Percentiles rank a stretch among this genome's conserved stretches.
Evolutionary conservation across 1,284 basidiomycete species (phyloP).

Genomic region (Phellopilus nigrolimitatus): DNA sequence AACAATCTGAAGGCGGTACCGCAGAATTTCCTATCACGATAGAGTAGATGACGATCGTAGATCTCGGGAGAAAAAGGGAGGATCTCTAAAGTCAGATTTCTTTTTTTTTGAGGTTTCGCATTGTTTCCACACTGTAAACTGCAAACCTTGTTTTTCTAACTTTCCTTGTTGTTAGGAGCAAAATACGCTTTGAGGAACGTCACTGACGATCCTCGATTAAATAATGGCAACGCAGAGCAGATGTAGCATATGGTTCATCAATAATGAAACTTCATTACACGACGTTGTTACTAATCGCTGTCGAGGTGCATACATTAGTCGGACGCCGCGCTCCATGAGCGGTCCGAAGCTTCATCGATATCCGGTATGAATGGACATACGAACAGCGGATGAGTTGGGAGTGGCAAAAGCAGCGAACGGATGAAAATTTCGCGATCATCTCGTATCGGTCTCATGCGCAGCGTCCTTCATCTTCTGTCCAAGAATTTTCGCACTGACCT

Average conservation of each 20-base stretch:
- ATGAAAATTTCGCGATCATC: conserved; percentile 20
- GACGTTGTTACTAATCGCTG: neutral
- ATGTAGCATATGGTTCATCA: neutral
- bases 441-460: conserved; percentile 38
- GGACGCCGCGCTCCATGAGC: neutral
- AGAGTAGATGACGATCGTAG: conserved; percentile 4
- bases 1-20: conserved; percentile 5
- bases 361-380: neutral
- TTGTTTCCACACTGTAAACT: conserved; percentile 4
- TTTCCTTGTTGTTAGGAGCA: neutral
- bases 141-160: conserved; percentile 1
- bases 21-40: conserved; percentile 8
- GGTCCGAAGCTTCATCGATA: neutral
- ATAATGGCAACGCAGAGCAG: too few species aligned
- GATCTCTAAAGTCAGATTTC: neutral
- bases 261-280: neutral
- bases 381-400: neutral
- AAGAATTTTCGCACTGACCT: conserved; percentile 79
- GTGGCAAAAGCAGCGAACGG: neutral
- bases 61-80: neutral
- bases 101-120: conserved; percentile 5
- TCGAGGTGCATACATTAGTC: neutral
- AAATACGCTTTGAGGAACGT: too few species aligned
- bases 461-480: conserved; percentile 56
- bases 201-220: too few species aligned